Base-by-base conservation (phyloP, 495 filamentous ascomycete genomes). In the Xylaria curta region DNA sequence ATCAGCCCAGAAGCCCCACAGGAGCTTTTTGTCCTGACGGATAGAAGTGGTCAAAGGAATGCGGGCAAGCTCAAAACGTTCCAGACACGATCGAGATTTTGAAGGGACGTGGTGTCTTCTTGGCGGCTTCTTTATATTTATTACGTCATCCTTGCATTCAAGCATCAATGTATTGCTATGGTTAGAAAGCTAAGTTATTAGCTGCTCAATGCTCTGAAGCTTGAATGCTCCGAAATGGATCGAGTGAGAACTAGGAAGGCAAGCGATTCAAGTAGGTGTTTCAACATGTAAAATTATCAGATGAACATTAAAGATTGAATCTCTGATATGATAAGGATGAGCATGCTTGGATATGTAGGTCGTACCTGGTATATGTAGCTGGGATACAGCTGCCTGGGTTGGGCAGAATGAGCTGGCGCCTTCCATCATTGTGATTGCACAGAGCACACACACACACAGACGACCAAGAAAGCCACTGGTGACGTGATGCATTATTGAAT, bases 401-500 rank as follows among this genome's bases (percentile, higher is more conserved):
- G 47, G 47, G 9, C 21, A 56, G 5, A 56, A 21, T 17, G 17
- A 44, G 15, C 36, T 36, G 42, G 40, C 19, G n/a, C 46, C 63
- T 66, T 66, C 63, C 63, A 66, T 66, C 44, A 49, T 66, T 53
- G 63, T 53, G 46, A 53, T 36, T 12, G 44, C 12, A 4, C 42
- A 46, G 42, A 0, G 36, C 36, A 38, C 38, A 53, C 15, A 49
- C 28, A 31, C 38, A 53, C 31, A 26, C 36, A 47, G 17, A 15
- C 42, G 19, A 33, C 33, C 40, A 26, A 60, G 66, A 13, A 36
- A 61, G 56, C 40, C 56, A 47, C 44, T 4, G 17, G 59, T 70
- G 68, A 64, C 68, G 68, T 70, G 68, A 70, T 61, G 24, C 36
- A 64, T 64, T 70, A 33, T 63, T 64, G 58, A 67, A 56, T 67